Evolutionary conservation across 495 filamentous ascomycete species (phyloP).

Genomic region (Lineolata rhizophorae): DNA sequence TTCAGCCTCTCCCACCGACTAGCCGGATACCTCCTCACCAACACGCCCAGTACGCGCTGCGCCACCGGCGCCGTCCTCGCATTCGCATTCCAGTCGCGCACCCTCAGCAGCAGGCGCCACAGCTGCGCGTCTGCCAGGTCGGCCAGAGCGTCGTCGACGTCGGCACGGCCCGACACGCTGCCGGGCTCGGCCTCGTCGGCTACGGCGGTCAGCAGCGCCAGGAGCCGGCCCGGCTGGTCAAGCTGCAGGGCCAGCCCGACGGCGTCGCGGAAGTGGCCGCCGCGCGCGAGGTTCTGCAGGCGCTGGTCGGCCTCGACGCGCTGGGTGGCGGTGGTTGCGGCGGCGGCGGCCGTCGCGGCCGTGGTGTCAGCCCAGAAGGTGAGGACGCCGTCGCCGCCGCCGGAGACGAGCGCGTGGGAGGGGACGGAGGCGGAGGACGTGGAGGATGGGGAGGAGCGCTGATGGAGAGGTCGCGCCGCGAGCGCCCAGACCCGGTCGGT

Average conservation of each 20-base stretch:
- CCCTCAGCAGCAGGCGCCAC: constrained; percentile 47
- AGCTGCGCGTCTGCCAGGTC: constrained; percentile 67
- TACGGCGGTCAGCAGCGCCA: constrained; percentile 62
- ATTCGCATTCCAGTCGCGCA: constrained; percentile 95
- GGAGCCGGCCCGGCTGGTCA: constrained; percentile 73
- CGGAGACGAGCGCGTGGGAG: constrained; percentile 53
- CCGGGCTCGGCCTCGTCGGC: constrained; percentile 29
- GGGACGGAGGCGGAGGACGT: neutral
- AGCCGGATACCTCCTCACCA: constrained; percentile 62
- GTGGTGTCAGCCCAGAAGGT: constrained; percentile 94
- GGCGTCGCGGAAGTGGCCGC: constrained; percentile 69
- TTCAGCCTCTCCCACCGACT: constrained; percentile 47
- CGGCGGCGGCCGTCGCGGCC: constrained; percentile 45
- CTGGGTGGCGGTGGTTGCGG: constrained; percentile 34
- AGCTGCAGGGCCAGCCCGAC: constrained; percentile 80
- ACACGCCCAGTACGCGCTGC: constrained; percentile 59
- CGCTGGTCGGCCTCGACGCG: constrained; percentile 85
- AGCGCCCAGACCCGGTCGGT: constrained; percentile 83
- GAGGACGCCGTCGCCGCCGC: constrained; percentile 68
- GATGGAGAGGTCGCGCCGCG: constrained; percentile 47
- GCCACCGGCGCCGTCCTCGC: constrained; percentile 66
- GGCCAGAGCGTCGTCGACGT: constrained; percentile 67
- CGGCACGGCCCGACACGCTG: constrained; percentile 46
- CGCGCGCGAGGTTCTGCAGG: constrained; percentile 74
- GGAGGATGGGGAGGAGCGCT: constrained; percentile 10